These are phyloP conservation scores for Spirogloea muscicola DNA, from an alignment of 139 green algal genomes.

Conservation along the genomic window DNA sequence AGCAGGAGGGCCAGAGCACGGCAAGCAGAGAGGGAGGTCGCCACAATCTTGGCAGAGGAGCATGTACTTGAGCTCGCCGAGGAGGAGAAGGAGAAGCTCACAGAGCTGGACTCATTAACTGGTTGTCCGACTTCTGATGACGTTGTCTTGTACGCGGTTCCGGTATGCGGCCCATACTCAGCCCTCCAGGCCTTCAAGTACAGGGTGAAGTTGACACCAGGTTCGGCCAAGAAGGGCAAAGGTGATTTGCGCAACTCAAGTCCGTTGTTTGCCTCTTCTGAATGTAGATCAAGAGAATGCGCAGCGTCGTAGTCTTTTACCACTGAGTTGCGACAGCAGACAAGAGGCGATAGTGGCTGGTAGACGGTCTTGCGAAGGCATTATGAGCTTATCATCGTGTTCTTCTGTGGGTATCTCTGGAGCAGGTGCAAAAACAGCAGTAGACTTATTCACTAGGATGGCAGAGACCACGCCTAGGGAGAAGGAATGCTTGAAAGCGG, in stretches of 20 bases:
- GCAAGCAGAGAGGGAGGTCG: constrained; percentile 36
- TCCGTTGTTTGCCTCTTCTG: neutral
- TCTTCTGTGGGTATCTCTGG: neutral
- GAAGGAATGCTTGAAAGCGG: constrained; percentile 62
- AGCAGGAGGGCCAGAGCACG: constrained; percentile 17
- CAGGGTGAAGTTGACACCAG: constrained; percentile 78
- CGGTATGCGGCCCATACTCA: constrained; percentile 84
- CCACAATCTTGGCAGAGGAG: constrained; percentile 43
- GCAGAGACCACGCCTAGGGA: constrained; percentile 45
- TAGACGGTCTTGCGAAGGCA: neutral
- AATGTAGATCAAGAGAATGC: neutral
- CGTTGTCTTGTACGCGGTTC: constrained; percentile 79
- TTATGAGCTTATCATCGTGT: neutral
- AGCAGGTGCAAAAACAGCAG: neutral
- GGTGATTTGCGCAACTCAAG: constrained; percentile 16
- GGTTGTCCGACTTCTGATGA: constrained; percentile 65
- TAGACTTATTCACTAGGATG: constrained; percentile 57
- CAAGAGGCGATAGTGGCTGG: neutral
- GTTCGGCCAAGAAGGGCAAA: constrained; percentile 88
- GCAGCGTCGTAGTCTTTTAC: neutral
- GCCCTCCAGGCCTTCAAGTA: constrained; percentile 72
- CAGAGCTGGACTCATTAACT: constrained; percentile 39
- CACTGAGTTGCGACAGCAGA: neutral
- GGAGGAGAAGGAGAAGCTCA: constrained; percentile 39
- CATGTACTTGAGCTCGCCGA: constrained; percentile 36